Base-by-base conservation (phyloP, 2,329 filamentous ascomycete genomes). In the Amphichorda felina region DNA sequence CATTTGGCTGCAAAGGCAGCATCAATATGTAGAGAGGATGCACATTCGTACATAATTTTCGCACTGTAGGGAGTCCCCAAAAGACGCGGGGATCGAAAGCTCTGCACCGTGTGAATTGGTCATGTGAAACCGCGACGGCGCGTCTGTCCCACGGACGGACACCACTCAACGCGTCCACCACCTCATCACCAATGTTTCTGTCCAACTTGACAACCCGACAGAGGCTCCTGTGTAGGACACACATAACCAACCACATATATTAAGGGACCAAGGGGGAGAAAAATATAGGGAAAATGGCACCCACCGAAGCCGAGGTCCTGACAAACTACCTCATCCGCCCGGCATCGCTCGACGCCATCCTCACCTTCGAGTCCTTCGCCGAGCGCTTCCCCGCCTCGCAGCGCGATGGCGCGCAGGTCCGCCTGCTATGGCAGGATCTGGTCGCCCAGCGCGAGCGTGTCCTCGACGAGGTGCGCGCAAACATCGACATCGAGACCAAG, bases 301-400 rank as follows among this genome's bases (percentile, higher is more conserved):
- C 81, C 8, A 79, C 77, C 30, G 87, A 94, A 61, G 66, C 73
- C 38, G 71, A 75, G 19, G 82, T 94, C 43, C 71, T 94, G 35
- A 68, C 69, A 49, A 79, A 81, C 56, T 93, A 89, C 54, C 74
- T 94, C 39, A 71, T 93, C 25, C 68, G 79, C 21, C 82, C 86
- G 10, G 79, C 85, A 7, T 70, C 81, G 19, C 66, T 94, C 26
- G 79, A 82, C 29, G 72, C 79, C 43, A 72, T 87, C 50, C 64
- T 87, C 45, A 79, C 84, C 7, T 68, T 87, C 32, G 68, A 77
- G 38, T 73, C 85, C 44, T 94, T 94, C 63, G 76, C 74, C 30
- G 68, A 78, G 19, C 68, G 89, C 29, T 91, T 94, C 50, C 85
- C 86, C 9, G 72, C 69, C 34, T 57, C 72, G 27, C 65, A 78